Evolutionary conservation across 2,329 filamentous ascomycete species (phyloP), one percentile per base, ranked within the genome.

Genomic region (Ilyonectria robusta): DNA sequence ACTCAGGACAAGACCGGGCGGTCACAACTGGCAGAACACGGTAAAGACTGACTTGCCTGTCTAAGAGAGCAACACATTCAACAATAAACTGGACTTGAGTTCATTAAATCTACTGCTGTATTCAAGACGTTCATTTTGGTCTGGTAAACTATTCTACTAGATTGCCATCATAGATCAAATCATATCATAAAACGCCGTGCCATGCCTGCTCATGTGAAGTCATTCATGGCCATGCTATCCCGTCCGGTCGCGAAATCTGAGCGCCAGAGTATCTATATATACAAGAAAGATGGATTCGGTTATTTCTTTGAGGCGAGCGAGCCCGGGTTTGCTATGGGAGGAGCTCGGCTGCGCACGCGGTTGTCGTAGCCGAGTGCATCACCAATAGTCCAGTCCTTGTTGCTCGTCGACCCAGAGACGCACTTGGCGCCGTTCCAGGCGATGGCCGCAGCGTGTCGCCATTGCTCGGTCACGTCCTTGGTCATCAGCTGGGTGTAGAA

Each of bases 401-500:
- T 65, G 6, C 47, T 57, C 4, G 73, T 71, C 11, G 73, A 75
- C 23, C 73, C 73, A 9, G 56, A 33, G 2, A 73, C 73, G 23
- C 73, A 75, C 29, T 60, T 56, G 7, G 66, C 69, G 0, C 57
- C 58, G 2, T 62, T 57, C 73, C 73, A 75, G 0, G 72, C 73
- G 35, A 72, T 59, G 1, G 62, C 65, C 10, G 61, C 42, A 2
- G 64, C 70, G 17, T 54, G 63, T 11, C 78, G 80, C 89, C 90
- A 92, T 37, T 88, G 73, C n/a, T 78, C 80, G 2, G 81, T 81
- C 2, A 87, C 83, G 64, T 89, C 83, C 4, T 83, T 77, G 37
- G 88, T 77, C 78, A 88, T 90, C 2, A 81, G 77, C 17, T 82
- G 75, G 2, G 89, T 89, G 66, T 87, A 91, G 74, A 85, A 92